Evolutionary conservation across 1,139 yeast species (phyloP).

Genomic region (Saccharomycopsis hybrid): DNA sequence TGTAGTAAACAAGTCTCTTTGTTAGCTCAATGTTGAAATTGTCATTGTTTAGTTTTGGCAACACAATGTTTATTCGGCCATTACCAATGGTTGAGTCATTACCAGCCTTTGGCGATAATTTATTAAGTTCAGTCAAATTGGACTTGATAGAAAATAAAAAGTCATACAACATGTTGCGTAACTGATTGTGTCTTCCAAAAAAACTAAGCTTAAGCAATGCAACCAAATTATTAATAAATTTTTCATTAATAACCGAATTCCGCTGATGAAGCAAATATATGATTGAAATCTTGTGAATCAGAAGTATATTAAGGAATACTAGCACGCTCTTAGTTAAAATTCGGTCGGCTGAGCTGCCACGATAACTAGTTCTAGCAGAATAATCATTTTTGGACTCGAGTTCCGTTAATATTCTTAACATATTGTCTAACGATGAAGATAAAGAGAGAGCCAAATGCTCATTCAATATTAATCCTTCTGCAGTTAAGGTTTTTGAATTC

Average conservation of each 20-base stretch:
- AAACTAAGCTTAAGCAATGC: conserved; percentile 36
- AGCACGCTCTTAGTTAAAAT: conserved; percentile 23
- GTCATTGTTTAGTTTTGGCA: conserved; percentile 18
- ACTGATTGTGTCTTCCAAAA: conserved; percentile 37
- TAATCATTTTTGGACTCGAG: no score
- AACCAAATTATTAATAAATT: conserved; percentile 30
- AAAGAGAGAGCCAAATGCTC: conserved; percentile 5
- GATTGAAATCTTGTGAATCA: conserved; percentile 39
- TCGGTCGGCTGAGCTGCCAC: background rate
- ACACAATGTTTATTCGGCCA: conserved; percentile 17
- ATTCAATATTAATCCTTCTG: conserved; percentile 1
- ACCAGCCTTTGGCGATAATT: background rate
- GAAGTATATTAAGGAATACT: conserved; percentile 40
- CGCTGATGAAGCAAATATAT: conserved; percentile 11
- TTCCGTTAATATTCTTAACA: conserved; percentile 2
- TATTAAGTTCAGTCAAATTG: conserved; percentile 12
- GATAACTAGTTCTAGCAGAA: background rate
- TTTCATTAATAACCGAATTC: conserved; percentile 9
- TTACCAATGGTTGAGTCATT: background rate
- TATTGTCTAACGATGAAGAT: background rate
- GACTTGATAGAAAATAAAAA: conserved; percentile 42
- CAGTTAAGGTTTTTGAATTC: conserved; percentile 6
- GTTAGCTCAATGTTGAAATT: conserved; percentile 16
- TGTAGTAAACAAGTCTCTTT: conserved; percentile 5
- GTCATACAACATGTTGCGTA: conserved; percentile 47